Evolutionary conservation across 768 basidiomycete genomes (phyloP).

Genomic region (Megacollybia marginata): DNA sequence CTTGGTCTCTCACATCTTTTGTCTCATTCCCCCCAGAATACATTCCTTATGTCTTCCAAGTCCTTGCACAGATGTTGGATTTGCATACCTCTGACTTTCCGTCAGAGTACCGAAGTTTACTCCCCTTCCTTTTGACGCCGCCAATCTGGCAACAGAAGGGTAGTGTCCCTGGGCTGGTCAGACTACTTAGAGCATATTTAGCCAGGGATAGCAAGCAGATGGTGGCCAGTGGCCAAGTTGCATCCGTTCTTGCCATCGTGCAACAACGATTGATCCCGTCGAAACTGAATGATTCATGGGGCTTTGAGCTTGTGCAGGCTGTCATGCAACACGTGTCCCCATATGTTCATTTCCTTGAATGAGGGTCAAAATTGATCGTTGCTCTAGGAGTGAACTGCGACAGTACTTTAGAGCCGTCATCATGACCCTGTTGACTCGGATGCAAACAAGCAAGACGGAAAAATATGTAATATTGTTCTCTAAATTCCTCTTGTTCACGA

Average conservation of each 20-base stretch:
- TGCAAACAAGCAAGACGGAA: slow-evolving; percentile 82
- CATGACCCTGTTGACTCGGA: slow-evolving; percentile 73
- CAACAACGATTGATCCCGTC: slow-evolving; percentile 88
- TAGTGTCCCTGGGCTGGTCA: slow-evolving; percentile 88
- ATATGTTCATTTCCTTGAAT: slow-evolving; percentile 40
- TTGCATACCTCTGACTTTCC: slow-evolving; percentile 65
- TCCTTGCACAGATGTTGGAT: slow-evolving; percentile 93
- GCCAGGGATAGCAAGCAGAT: slow-evolving; percentile 62
- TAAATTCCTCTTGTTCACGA: slow-evolving; percentile 66
- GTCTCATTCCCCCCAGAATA: slow-evolving; percentile 55
- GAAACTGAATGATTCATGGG: slow-evolving; percentile 84
- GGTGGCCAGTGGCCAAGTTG: slow-evolving; percentile 62
- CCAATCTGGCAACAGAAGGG: slow-evolving; percentile 91
- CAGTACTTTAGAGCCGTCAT: slow-evolving; percentile 70
- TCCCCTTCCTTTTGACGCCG: slow-evolving; percentile 80
- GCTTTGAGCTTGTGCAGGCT: slow-evolving; percentile 81
- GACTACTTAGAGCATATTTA: slow-evolving; percentile 80
- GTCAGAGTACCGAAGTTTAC: slow-evolving; percentile 65
- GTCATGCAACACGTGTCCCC: slow-evolving; percentile 66
- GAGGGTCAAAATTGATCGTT: neutral
- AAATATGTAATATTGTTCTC: slow-evolving; percentile 80
- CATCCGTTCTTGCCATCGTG: slow-evolving; percentile 74
- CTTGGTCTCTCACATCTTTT: neutral
- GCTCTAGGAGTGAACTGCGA: slow-evolving; percentile 49
- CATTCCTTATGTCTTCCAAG: slow-evolving; percentile 95